Evolutionary conservation across 2,329 filamentous ascomycete species (phyloP), one percentile per base, ranked within the genome.

Genomic region (Magnaporthiopsis incrustans): DNA sequence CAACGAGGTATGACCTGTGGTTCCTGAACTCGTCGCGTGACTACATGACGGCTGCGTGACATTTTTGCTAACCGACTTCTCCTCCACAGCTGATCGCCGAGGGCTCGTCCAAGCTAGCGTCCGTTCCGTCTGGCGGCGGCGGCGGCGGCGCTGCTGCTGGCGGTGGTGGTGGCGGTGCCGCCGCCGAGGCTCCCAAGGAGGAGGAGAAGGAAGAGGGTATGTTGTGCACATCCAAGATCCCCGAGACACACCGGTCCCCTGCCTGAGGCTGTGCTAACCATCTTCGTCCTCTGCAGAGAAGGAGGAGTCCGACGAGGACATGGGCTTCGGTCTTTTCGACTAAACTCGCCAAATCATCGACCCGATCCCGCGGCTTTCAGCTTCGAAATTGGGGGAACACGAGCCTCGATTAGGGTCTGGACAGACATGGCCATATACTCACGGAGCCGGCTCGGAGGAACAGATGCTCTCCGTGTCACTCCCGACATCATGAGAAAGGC

Each of bases 61-160:
- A 33, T 22, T 8, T 44, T 60, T 38, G 30, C 59, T 32, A 25
- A 53, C 44, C 3, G n/a, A 14, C 10, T 2, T 56, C 27, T 27
- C 5, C 60, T 14, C 2, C 69, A 68, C 73, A 98, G 95, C 84
- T 99, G 81, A 97, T 99, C 79, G 74, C 91, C 74, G 87, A 93
- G 81, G 95, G 95, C 77, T 87, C 90, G 71, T 76, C 83, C 81
- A 99, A 99, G 89, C 92, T 99, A 75, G 95, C 95, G 74, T 97
- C 94, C 81, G 94, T 99, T 77, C 93, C 95, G 80, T 92, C 91
- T 75, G 95, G 93, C 75, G 93, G 93, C 80, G 85, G 83, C 76
- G 92, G 87, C 77, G 90, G 84, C 79, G 90, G 84, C 73, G 82
- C 82, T 74, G 83, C 82, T 73, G 84, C 83, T 78, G 86, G 81